These are phyloP conservation scores for Apiospora kogelbergensis DNA, from an alignment of 2,329 filamentous ascomycete genomes.

Conservation along the genomic window DNA sequence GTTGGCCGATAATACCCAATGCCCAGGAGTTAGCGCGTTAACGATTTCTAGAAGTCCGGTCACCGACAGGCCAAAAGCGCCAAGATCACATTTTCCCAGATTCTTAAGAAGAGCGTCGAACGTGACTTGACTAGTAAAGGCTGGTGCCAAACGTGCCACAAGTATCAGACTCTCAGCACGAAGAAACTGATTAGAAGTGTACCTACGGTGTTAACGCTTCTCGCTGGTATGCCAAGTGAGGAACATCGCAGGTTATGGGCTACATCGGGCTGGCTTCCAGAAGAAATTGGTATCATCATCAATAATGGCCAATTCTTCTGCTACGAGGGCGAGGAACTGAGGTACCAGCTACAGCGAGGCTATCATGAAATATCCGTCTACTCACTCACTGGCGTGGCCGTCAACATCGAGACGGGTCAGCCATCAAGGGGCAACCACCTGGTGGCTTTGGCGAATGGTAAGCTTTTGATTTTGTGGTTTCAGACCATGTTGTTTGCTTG, in stretches of 20 bases:
- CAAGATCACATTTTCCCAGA: constrained; percentile 77
- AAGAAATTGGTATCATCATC: constrained; percentile 90
- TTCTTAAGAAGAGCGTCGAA: constrained; percentile 91
- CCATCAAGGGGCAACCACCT: constrained; percentile 81
- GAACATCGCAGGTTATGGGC: constrained; percentile 84
- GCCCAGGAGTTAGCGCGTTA: constrained; percentile 13
- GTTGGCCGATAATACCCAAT: neutral
- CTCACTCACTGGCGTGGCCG: constrained; percentile 84
- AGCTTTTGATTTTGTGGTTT: constrained; percentile 20
- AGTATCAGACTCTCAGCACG: constrained; percentile 85
- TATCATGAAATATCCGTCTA: constrained; percentile 84
- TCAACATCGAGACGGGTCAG: constrained; percentile 84
- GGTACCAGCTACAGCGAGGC: constrained; percentile 74
- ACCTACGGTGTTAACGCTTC: constrained; percentile 85
- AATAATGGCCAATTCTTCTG: constrained; percentile 92
- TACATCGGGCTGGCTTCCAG: constrained; percentile 85
- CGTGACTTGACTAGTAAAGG: constrained; percentile 84
- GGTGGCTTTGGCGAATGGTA: constrained; percentile 86
- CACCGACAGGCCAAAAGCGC: constrained; percentile 48
- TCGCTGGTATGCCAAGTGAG: constrained; percentile 70
- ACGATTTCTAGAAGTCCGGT: constrained; percentile 42
- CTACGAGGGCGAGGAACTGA: constrained; percentile 89
- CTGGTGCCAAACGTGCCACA: constrained; percentile 89
- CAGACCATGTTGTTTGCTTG: neutral
- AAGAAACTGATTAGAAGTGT: constrained; percentile 81